Evolutionary conservation across 202 grass and related monocot genomes (phyloP).

Genomic region (Musa balbisiana): DNA sequence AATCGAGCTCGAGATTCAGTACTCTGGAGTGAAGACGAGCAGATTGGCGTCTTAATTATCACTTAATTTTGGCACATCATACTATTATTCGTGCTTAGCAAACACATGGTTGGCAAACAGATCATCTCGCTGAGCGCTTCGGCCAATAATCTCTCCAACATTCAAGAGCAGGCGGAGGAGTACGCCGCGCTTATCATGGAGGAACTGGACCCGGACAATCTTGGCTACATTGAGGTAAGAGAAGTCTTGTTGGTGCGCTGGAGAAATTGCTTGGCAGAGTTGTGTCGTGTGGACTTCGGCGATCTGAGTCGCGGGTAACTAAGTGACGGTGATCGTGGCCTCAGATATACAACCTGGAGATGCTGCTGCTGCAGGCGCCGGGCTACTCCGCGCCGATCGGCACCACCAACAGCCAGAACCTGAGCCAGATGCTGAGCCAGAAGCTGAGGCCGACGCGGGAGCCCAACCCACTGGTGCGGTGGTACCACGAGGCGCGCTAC

Average conservation of each 20-base stretch:
- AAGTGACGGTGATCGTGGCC: neutral
- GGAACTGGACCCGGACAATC: constrained; percentile 74
- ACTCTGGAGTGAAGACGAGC: neutral
- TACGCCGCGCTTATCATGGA: constrained; percentile 97
- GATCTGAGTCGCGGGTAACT: too few relatives aligned
- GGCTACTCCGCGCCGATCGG: constrained; percentile 49
- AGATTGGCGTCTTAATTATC: constrained; percentile 9
- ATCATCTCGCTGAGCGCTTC: constrained; percentile 85
- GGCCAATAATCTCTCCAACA: constrained; percentile 62
- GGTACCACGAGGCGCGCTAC: constrained; percentile 35
- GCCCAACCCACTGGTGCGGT: constrained; percentile 59
- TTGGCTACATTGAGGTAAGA: constrained; percentile 68
- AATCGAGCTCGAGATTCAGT: neutral
- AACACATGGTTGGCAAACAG: constrained; percentile 23
- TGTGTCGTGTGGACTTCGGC: too few relatives aligned
- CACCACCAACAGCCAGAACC: constrained; percentile 65
- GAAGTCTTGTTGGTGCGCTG: neutral
- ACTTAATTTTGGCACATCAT: constrained; percentile 1
- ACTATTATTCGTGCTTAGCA: neutral
- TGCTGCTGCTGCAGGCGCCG: constrained; percentile 60
- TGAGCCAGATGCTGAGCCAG: constrained; percentile 89
- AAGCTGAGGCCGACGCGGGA: constrained; percentile 62
- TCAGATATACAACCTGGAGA: constrained; percentile 72
- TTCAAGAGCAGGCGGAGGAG: constrained; percentile 71
- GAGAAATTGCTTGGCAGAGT: too few relatives aligned